Evolutionary conservation across 1,284 basidiomycete species (phyloP).

Genomic region (Moniliella sp.): DNA sequence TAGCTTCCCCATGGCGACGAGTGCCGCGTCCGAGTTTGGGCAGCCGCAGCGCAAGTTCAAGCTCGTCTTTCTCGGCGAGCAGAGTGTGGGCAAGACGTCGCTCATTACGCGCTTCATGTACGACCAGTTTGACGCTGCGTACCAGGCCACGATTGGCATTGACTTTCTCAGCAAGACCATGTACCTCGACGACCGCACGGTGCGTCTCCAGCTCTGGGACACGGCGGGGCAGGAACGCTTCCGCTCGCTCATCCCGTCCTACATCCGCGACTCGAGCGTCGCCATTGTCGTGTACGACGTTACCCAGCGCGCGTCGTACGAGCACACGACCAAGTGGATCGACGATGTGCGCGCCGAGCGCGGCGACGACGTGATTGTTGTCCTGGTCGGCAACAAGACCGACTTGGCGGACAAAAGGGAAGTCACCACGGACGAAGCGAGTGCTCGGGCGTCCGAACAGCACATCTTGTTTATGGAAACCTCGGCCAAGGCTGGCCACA

Average conservation of each 20-base stretch:
- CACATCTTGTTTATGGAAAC: constrained; percentile 99
- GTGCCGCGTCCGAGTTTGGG: constrained; percentile 16
- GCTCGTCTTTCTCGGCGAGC: constrained; percentile 30
- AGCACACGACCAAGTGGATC: constrained; percentile 96
- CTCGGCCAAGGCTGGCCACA: constrained; percentile 94
- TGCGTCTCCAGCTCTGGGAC: constrained; percentile 92
- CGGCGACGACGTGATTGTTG: constrained; percentile 94
- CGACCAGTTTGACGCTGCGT: constrained; percentile 98
- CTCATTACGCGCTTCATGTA: constrained; percentile 92
- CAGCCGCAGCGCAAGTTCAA: constrained; percentile 33
- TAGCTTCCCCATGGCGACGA: not conserved
- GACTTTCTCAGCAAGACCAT: constrained; percentile 99
- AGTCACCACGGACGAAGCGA: constrained; percentile 95
- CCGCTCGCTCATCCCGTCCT: constrained; percentile 88
- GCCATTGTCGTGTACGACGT: constrained; percentile 97
- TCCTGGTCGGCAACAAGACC: constrained; percentile 95
- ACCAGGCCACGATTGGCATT: constrained; percentile 97
- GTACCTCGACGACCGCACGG: constrained; percentile 96
- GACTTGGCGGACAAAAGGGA: constrained; percentile 47
- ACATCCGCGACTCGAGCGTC: constrained; percentile 93
- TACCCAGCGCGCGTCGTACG: constrained; percentile 85
- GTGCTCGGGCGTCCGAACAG: constrained; percentile 70
- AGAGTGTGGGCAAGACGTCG: constrained; percentile 46
- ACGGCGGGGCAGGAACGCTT: constrained; percentile 95
- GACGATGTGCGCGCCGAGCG: constrained; percentile 94